Evolutionary conservation across 2,329 filamentous ascomycete species (phyloP).

Genomic region (Cadophora malorum): DNA sequence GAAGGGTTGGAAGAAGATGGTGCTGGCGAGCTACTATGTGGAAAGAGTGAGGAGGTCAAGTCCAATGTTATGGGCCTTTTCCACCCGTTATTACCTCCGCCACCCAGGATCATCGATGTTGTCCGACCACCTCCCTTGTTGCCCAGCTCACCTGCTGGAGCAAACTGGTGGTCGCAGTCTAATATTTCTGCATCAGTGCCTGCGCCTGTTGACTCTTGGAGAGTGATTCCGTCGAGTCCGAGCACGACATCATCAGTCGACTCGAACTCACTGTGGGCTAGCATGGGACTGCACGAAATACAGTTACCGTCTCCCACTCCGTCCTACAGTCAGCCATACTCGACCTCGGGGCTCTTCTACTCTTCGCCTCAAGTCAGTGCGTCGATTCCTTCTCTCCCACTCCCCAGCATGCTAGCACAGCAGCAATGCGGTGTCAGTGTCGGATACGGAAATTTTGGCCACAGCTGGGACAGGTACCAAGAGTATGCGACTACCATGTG

Average conservation of each 20-base stretch:
- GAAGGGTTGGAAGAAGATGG: slow-evolving; percentile 98
- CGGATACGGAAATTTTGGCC: slow-evolving; percentile 77
- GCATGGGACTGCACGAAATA: slow-evolving; percentile 75
- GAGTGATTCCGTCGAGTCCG: slow-evolving; percentile 87
- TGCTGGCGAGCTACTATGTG: slow-evolving; percentile 88
- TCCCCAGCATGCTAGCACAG: slow-evolving; percentile 85
- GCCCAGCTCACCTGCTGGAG: slow-evolving; percentile 77
- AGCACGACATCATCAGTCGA: slow-evolving; percentile 76
- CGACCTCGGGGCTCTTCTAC: slow-evolving; percentile 78
- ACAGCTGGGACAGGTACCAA: slow-evolving; percentile 78
- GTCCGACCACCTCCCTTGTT: slow-evolving; percentile 85
- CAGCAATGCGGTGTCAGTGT: slow-evolving; percentile 82
- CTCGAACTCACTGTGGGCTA: slow-evolving; percentile 78
- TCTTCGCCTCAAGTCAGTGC: slow-evolving; percentile 77
- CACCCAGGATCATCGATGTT: slow-evolving; percentile 87
- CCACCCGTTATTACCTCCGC: slow-evolving; percentile 82
- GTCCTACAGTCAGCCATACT: slow-evolving; percentile 79
- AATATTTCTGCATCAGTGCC: slow-evolving; percentile 69
- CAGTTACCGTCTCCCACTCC: slow-evolving; percentile 80
- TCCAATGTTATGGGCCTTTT: slow-evolving; percentile 82
- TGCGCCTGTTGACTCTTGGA: slow-evolving; percentile 84
- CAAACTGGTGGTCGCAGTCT: slow-evolving; percentile 82
- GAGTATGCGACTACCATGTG: slow-evolving; percentile 90
- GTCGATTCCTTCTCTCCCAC: slow-evolving; percentile 76
- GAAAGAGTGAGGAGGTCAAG: slow-evolving; percentile 94